Conservation (phyloP, 2,329 filamentous ascomycete genomes). For the Talaromyces verruculosus region DNA sequence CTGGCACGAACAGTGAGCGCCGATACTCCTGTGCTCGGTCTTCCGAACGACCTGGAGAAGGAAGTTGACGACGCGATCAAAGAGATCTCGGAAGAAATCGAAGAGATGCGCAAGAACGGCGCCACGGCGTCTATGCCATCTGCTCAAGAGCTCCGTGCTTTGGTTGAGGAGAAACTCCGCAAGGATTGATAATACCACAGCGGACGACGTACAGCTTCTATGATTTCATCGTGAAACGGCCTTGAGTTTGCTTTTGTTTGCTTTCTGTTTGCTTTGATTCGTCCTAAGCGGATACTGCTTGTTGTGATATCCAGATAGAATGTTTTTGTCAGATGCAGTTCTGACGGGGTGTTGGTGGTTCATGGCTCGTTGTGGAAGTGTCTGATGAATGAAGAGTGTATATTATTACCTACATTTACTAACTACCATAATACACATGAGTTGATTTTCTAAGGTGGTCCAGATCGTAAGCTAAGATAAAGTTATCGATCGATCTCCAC, state of each 20-base stretch:
- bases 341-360: background rate
- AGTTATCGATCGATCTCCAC: conserved; percentile 6
- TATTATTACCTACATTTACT: background rate
- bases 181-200: background rate
- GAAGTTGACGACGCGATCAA: conserved; percentile 76
- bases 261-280: background rate
- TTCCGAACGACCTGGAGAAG: conserved; percentile 71
- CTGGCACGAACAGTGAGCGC: conserved; percentile 27
- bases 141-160: conserved; percentile 53
- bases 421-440: too few relatives aligned
- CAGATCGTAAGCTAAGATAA: background rate
- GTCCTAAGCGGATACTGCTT: background rate
- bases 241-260: background rate
- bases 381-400: background rate
- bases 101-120: conserved; percentile 55
- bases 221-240: background rate
- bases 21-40: conserved; percentile 66
- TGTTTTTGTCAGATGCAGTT: background rate
- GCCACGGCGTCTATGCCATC: conserved; percentile 46
- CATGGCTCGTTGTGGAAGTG: background rate
- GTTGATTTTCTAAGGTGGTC: background rate
- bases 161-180: conserved; percentile 47
- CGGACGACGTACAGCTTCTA: background rate
- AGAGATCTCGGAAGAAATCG: conserved; percentile 73
- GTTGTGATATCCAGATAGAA: conserved; percentile 7